These are phyloP conservation scores for Centaurea solstitialis DNA, from an alignment of 129 eudicot species.

Conservation along the genomic window DNA sequence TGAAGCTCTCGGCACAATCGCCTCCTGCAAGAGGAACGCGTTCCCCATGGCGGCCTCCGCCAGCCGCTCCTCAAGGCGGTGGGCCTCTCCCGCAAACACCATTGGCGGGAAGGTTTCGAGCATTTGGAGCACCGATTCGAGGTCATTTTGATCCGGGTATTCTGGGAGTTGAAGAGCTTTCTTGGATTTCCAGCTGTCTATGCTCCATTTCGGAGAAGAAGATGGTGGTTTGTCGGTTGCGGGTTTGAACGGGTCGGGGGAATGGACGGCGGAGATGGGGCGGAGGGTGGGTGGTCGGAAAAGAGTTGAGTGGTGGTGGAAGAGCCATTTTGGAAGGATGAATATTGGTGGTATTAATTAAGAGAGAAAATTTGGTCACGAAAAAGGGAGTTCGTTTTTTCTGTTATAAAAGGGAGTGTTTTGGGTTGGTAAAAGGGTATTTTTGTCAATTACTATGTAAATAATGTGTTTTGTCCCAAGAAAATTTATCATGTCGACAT, in stretches of 20 bases:
- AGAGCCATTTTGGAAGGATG: slow-evolving; percentile 24
- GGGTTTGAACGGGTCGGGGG: slow-evolving; percentile 39
- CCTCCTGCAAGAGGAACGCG: slow-evolving; percentile 89
- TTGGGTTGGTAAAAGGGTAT: background rate
- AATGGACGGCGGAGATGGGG: slow-evolving; percentile 72
- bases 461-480: background rate
- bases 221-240: slow-evolving; percentile 9
- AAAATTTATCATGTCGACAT: no score
- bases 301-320: slow-evolving; percentile 29
- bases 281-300: slow-evolving; percentile 32
- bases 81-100: slow-evolving; percentile 90
- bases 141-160: slow-evolving; percentile 64
- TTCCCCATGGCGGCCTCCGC: slow-evolving; percentile 88
- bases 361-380: background rate
- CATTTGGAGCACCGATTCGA: slow-evolving; percentile 63
- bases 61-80: slow-evolving; percentile 77
- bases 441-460: background rate
- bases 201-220: slow-evolving; percentile 53
- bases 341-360: background rate
- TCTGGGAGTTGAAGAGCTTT: slow-evolving; percentile 81
- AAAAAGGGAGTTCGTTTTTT: background rate
- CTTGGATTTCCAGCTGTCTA: slow-evolving; percentile 77
- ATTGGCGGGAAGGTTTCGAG: slow-evolving; percentile 76
- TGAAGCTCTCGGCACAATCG: slow-evolving; percentile 94
- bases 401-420: background rate